phyloP scores from a whole-genome alignment of 495 filamentous ascomycete species.

The Lasiosphaeris hirsuta region DNA sequence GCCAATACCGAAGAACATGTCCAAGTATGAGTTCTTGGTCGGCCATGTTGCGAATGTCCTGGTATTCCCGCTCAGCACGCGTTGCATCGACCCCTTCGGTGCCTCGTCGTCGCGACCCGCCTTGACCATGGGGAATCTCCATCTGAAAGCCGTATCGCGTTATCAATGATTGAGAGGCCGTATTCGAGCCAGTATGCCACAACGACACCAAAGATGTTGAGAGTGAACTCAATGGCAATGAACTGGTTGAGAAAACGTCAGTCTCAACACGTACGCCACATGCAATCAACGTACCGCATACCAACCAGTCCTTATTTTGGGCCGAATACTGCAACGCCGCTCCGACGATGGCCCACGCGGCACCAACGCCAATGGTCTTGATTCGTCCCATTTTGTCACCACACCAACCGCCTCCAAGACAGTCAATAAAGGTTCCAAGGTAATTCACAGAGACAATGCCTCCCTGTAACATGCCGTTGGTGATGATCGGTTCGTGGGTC shows the following conservation, averaged over 20 bases:
- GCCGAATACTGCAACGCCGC: background rate
- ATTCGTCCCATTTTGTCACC: background rate
- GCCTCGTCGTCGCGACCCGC: constrained; percentile 47
- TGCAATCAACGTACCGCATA: background rate
- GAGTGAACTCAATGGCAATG: background rate
- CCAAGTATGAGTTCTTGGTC: constrained; percentile 6
- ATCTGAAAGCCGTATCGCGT: constrained; percentile 18
- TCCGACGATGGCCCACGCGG: background rate
- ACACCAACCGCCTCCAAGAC: constrained; percentile 17
- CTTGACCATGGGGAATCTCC: constrained; percentile 53
- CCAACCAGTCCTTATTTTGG: background rate
- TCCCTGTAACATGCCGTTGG: constrained; percentile 32
- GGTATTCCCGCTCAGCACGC: constrained; percentile 41
- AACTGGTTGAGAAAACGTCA: background rate
- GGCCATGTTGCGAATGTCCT: constrained; percentile 37
- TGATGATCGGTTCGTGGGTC: constrained; percentile 16
- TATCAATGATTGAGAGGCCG: background rate
- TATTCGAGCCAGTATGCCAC: background rate
- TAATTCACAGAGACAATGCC: constrained; percentile 56
- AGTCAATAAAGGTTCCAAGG: constrained; percentile 21
- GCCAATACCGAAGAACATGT: constrained; percentile 5
- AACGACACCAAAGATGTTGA: background rate
- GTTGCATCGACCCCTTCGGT: constrained; percentile 30
- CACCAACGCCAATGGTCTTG: background rate
- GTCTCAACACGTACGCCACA: background rate